These are phyloP conservation scores for Apiospora hydei DNA, from an alignment of 2,329 filamentous ascomycete species.

Conservation along the genomic window DNA sequence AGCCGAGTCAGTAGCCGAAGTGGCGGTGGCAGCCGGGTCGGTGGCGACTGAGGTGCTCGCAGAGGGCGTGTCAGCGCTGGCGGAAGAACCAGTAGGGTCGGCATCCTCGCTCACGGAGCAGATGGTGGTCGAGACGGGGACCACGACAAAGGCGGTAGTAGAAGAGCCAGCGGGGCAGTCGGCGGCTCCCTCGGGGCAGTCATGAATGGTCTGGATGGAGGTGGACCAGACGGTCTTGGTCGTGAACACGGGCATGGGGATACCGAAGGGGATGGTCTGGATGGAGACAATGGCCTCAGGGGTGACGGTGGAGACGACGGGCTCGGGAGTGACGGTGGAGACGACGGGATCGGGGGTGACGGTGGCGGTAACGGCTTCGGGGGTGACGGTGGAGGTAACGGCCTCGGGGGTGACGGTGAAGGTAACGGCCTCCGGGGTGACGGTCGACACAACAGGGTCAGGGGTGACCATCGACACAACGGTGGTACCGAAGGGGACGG, in stretches of 20 bases:
- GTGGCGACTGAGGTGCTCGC: not conserved
- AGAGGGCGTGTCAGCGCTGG: not conserved
- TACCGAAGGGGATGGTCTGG: not conserved
- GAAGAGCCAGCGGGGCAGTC: constrained; percentile 16
- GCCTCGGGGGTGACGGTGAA: too few relatives aligned
- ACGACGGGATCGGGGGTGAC: not conserved
- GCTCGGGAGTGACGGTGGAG: not conserved
- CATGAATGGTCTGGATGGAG: constrained; percentile 12
- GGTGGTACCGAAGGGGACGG: not conserved
- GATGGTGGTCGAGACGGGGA: constrained; percentile 24
- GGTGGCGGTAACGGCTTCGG: not conserved
- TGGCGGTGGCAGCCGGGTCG: not conserved
- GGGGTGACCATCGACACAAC: too few relatives aligned
- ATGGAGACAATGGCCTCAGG: not conserved
- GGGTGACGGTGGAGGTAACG: not conserved
- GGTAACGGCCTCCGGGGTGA: too few relatives aligned
- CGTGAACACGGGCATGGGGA: constrained; percentile 1
- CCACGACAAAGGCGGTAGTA: constrained; percentile 5
- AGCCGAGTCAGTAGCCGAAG: not conserved
- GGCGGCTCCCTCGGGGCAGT: not conserved
- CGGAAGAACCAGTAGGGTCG: not conserved
- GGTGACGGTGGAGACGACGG: not conserved
- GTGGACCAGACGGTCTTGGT: constrained; percentile 7
- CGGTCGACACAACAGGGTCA: too few relatives aligned
- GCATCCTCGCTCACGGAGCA: constrained; percentile 18